Percentiles rank a stretch among this genome's conserved stretches.
phyloP scores from a whole-genome alignment of 176 grass and related monocot genomes.

The Avena insularis region DNA sequence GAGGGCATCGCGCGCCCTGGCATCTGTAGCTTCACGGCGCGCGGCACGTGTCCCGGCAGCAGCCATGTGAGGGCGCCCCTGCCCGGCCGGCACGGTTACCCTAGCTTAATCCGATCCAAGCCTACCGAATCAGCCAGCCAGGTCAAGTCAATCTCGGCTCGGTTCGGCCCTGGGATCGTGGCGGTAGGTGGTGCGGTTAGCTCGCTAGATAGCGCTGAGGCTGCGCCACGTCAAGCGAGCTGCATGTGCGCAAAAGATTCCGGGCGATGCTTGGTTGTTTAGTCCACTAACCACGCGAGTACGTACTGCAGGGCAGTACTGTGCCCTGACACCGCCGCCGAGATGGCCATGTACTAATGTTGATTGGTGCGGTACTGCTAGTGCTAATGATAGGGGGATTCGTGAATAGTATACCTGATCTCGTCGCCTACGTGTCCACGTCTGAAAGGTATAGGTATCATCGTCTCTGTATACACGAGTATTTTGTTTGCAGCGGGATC shows the following conservation, averaged over 20 bases:
- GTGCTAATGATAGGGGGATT: neutral
- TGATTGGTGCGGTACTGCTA: neutral
- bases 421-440: neutral
- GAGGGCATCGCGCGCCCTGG: neutral
- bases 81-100: neutral
- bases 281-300: slow-evolving; percentile 12
- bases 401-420: neutral
- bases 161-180: neutral
- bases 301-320: neutral
- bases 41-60: neutral
- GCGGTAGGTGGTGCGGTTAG: slow-evolving; percentile 13
- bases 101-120: neutral
- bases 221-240: slow-evolving; percentile 17
- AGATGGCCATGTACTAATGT: neutral
- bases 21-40: neutral
- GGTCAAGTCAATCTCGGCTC: slow-evolving; percentile 8
- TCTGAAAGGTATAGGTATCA: neutral
- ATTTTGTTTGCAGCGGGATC: too few species aligned
- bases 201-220: slow-evolving; percentile 28
- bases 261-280: neutral
- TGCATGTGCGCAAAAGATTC: slow-evolving; percentile 54
- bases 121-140: neutral
- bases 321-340: neutral
- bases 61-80: neutral
- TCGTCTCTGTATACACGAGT: too few species aligned